Evolutionary conservation across 108 stramenopile species (phyloP), one percentile per base, ranked within the genome.

Genomic region (Mediolabrus comicus): DNA sequence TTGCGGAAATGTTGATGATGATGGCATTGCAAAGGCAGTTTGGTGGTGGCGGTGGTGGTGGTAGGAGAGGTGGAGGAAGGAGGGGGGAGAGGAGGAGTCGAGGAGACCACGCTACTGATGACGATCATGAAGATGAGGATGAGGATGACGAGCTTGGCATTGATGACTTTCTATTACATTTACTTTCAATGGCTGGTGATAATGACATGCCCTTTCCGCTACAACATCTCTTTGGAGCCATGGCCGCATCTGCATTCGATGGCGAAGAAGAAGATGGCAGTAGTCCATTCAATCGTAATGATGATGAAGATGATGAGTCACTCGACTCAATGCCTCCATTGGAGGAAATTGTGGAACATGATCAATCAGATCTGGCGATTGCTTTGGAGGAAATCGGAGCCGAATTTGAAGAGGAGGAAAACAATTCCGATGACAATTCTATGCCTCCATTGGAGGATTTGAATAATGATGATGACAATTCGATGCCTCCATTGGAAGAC

Each of bases 1-100:
- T 70, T 22, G 13, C 58, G 5, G 69, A 70, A 32, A 36, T 55
- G 53, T 25, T 70, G 16, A 19, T 70, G 13, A 70, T 60, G 59
- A 70, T 53, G 59, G 69, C 58, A 16, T 43, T 70, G 58, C 24
- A 49, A 32, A 16, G 59, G n/a, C 32, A 60, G 19, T 51, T 70
- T 1, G 10, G 9, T 26, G 10, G 58, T 5, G 58, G 58, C 6
- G n/a, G 11, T 30, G 65, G 16, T 19, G 6, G 36, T 5, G 36
- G 62, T 6, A 62, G 62, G 22, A 19, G 36, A 17, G n/a, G 62
- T 9, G 24, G 36, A 13, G 17, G 62, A 2, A 14, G 38, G 5
- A 36, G 68, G 13, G 38, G 54, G 25, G 24, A 4, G 13, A 22
- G 27, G 24, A 4, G 9, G 4, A 53, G 13, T 14, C 49, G 31